Percentiles rank a stretch among this genome's conserved stretches.
Evolutionary conservation across 768 basidiomycete species (phyloP).

Genomic region (Boletus rubroflammeus): DNA sequence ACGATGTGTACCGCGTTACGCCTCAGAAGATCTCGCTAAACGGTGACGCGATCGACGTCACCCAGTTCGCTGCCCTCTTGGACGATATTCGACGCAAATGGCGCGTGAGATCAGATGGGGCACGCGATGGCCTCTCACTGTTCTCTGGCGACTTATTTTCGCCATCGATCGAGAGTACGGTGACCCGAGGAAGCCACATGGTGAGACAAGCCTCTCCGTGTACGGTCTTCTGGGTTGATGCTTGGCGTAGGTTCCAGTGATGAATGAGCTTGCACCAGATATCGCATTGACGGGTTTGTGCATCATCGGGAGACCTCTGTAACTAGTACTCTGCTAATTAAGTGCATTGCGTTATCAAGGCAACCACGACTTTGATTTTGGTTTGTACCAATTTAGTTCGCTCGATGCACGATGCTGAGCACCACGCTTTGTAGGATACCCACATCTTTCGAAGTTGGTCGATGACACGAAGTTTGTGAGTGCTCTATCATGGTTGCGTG

Average conservation of each 20-base stretch:
- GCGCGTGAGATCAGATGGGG: constrained; percentile 44
- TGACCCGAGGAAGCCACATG: constrained; percentile 91
- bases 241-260: constrained; percentile 67
- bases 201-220: constrained; percentile 36
- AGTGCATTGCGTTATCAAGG: constrained; percentile 40
- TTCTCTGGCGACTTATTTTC: constrained; percentile 92
- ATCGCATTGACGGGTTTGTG: constrained; percentile 72
- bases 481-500: not conserved
- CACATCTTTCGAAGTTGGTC: constrained; percentile 63
- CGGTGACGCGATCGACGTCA: constrained; percentile 73
- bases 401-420: not conserved
- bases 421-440: constrained; percentile 45
- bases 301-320: not conserved
- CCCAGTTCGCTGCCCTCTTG: constrained; percentile 77
- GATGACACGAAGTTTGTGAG: constrained; percentile 71
- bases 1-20: constrained; percentile 79
- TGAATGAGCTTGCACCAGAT: constrained; percentile 79
- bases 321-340: constrained; percentile 6
- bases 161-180: constrained; percentile 81
- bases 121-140: constrained; percentile 68
- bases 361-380: constrained; percentile 93
- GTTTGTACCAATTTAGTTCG: constrained; percentile 32
- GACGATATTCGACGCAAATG: constrained; percentile 59
- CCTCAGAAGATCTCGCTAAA: constrained; percentile 62
- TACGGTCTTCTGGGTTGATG: not conserved